Percentiles rank a stretch among this genome's conserved stretches.
phyloP scores from a whole-genome alignment of 2,329 filamentous ascomycete species.

The Neonectria ditissima region DNA sequence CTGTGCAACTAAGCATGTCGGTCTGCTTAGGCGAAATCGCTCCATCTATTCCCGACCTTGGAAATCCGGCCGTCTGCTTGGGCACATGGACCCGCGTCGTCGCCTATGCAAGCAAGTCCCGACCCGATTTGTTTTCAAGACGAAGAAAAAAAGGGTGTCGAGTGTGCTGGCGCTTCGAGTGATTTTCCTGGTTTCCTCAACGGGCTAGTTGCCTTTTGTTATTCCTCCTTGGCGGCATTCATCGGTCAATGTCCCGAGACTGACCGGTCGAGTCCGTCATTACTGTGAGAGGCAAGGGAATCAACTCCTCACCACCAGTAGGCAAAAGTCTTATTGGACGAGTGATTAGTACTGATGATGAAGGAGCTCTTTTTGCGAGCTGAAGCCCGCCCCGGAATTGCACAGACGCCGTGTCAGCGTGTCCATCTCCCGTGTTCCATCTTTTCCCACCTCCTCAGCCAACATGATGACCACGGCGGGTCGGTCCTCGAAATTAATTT shows the following conservation, averaged over 20 bases:
- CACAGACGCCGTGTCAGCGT: background rate
- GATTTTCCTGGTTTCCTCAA: slow-evolving; percentile 27
- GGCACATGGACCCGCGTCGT: slow-evolving; percentile 27
- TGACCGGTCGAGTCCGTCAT: slow-evolving; percentile 31
- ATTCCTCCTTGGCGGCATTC: slow-evolving; percentile 29
- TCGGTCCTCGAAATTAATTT: slow-evolving; percentile 11
- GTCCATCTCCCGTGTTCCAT: background rate
- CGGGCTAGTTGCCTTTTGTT: slow-evolving; percentile 37
- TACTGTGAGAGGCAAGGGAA: slow-evolving; percentile 20
- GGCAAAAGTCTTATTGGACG: slow-evolving; percentile 16
- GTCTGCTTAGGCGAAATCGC: background rate
- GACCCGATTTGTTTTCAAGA: slow-evolving; percentile 11
- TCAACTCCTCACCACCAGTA: slow-evolving; percentile 19
- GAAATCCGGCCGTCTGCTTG: slow-evolving; percentile 10
- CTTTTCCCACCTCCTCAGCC: background rate
- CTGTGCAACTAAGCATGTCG: slow-evolving; percentile 25
- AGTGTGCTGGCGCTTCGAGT: slow-evolving; percentile 24
- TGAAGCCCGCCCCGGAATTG: background rate
- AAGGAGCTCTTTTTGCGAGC: background rate
- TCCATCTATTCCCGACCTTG: slow-evolving; percentile 30
- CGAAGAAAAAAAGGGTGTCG: slow-evolving; percentile 5
- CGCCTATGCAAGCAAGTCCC: slow-evolving; percentile 25
- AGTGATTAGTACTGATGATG: slow-evolving; percentile 19
- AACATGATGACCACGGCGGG: slow-evolving; percentile 14
- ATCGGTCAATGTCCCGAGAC: slow-evolving; percentile 29